Evolutionary conservation across 139 green algal genomes (phyloP).

Genomic region (Axilococcus clingmanii): DNA sequence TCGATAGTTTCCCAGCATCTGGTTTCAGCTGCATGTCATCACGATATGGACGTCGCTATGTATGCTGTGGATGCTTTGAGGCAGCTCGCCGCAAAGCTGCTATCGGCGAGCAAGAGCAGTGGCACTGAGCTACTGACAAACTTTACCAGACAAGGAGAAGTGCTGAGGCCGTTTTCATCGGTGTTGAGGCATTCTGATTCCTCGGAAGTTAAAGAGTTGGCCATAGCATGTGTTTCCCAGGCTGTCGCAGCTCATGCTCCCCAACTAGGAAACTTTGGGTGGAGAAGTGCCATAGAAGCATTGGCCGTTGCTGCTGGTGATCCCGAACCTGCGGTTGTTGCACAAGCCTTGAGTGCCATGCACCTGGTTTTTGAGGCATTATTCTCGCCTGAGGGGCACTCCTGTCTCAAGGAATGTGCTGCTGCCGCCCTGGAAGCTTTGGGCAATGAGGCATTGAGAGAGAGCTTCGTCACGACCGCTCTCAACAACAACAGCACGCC

Average conservation of each 20-base stretch:
- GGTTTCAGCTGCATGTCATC: slow-evolving; percentile 76
- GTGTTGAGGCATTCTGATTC: slow-evolving; percentile 80
- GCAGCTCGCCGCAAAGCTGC: slow-evolving; percentile 76
- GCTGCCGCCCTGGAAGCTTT: slow-evolving; percentile 10
- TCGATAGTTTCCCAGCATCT: slow-evolving; percentile 53
- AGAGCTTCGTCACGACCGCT: neutral
- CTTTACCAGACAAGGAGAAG: slow-evolving; percentile 90
- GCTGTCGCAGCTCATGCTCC: slow-evolving; percentile 72
- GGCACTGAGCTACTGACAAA: too few relatives aligned
- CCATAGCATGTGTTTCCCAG: slow-evolving; percentile 82
- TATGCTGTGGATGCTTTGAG: slow-evolving; percentile 84
- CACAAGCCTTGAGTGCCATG: slow-evolving; percentile 47
- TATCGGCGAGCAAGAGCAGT: slow-evolving; percentile 93
- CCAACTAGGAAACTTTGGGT: slow-evolving; percentile 93
- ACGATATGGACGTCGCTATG: slow-evolving; percentile 70
- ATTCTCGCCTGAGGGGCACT: slow-evolving; percentile 21
- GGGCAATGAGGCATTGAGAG: neutral
- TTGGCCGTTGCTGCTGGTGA: slow-evolving; percentile 35
- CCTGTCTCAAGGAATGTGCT: slow-evolving; percentile 4
- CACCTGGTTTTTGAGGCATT: slow-evolving; percentile 46
- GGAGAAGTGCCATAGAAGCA: slow-evolving; percentile 73
- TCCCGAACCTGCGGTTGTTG: slow-evolving; percentile 29
- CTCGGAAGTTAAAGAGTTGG: slow-evolving; percentile 90
- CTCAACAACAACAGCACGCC: neutral
- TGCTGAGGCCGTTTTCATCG: slow-evolving; percentile 92